A percentile compares a stretch with the other conserved stretches of the same genome.
Evolutionary conservation across 495 filamentous ascomycete genomes (phyloP).

Genomic region (Penicillium daleae): DNA sequence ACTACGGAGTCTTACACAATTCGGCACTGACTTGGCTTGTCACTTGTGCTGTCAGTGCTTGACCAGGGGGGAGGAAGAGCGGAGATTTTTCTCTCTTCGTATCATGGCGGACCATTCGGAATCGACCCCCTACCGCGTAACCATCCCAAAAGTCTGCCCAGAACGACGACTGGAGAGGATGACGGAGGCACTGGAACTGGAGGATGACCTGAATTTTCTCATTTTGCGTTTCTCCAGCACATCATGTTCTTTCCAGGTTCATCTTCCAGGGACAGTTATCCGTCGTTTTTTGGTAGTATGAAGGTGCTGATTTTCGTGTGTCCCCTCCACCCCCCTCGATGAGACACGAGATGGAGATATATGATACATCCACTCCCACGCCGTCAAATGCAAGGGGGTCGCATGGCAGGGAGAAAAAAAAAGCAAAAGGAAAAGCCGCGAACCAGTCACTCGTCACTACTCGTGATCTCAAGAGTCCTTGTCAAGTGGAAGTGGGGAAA

Average conservation of each 20-base stretch:
- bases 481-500: neutral
- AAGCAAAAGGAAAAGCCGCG: neutral
- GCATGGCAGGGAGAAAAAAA: conserved; percentile 10
- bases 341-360: neutral
- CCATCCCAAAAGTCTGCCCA: conserved; percentile 9
- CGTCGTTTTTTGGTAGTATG: neutral
- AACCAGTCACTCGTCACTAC: neutral
- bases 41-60: neutral
- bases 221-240: neutral
- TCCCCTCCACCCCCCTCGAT: neutral
- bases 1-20: neutral
- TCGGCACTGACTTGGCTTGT: neutral
- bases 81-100: conserved; percentile 20
- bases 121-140: conserved; percentile 31
- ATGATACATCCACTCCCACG: conserved; percentile 11
- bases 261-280: neutral
- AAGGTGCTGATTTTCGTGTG: neutral
- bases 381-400: conserved; percentile 7
- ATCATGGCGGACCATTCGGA: conserved; percentile 31
- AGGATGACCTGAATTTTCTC: neutral
- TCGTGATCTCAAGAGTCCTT: no score
- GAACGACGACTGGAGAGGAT: conserved; percentile 19
- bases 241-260: neutral
- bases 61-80: neutral
- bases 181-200: conserved; percentile 13